phyloP scores from a whole-genome alignment of 2,329 filamentous ascomycete genomes.

The Monosporascus cannonballus region DNA sequence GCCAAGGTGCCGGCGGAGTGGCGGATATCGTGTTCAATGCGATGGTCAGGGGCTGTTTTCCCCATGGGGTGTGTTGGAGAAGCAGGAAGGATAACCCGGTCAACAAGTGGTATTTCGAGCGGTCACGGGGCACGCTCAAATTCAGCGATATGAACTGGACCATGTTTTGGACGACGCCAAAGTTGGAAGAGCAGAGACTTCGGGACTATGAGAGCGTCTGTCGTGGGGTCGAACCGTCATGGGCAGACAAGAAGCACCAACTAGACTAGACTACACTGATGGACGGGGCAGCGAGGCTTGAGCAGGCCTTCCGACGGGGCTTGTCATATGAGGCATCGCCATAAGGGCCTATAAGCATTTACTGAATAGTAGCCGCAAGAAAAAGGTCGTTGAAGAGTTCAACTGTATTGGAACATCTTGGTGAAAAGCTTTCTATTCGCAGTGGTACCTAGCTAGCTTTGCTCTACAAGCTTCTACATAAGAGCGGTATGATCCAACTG shows the following conservation, averaged over 20 bases:
- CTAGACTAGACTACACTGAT: conserved; percentile 39
- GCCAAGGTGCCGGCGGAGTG: conserved; percentile 85
- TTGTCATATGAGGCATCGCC: too few relatives aligned
- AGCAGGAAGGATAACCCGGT: conserved; percentile 88
- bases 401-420: too few relatives aligned
- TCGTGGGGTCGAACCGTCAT: conserved; percentile 55
- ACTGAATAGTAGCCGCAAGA: too few relatives aligned
- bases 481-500: too few relatives aligned
- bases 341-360: too few relatives aligned
- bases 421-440: too few relatives aligned
- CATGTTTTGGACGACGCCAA: conserved; percentile 94
- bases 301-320: too few relatives aligned
- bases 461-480: too few relatives aligned
- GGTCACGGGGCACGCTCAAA: conserved; percentile 77
- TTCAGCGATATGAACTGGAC: conserved; percentile 81
- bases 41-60: conserved; percentile 87
- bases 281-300: too few relatives aligned
- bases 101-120: conserved; percentile 99
- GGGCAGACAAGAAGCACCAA: conserved; percentile 54
- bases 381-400: too few relatives aligned
- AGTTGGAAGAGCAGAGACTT: conserved; percentile 50
- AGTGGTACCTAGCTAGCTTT: too few relatives aligned
- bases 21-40: conserved; percentile 95
- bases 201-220: conserved; percentile 72
- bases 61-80: conserved; percentile 84